Evolutionary conservation across 257 asterid genomes (phyloP).

Genomic region (Nicotiana otophora): DNA sequence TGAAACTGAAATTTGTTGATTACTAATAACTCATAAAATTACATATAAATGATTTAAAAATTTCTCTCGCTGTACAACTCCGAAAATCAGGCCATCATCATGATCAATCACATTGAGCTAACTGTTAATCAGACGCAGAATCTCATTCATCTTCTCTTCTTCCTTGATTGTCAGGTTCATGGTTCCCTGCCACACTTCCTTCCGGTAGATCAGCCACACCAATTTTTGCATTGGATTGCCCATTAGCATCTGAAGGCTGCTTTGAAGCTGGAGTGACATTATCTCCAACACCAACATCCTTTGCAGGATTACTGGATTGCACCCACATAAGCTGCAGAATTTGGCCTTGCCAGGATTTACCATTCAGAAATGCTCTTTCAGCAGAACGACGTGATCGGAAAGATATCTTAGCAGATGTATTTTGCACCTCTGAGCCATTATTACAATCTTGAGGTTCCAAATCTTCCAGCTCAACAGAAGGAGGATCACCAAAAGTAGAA

Average conservation of each 20-base stretch:
- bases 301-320: slow-evolving; percentile 20
- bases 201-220: neutral
- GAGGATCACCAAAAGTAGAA: slow-evolving; percentile 63
- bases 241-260: slow-evolving; percentile 16
- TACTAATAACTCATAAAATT: slow-evolving; percentile 33
- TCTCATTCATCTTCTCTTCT: slow-evolving; percentile 27
- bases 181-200: slow-evolving; percentile 28
- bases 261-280: slow-evolving; percentile 14
- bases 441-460: slow-evolving; percentile 35
- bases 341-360: slow-evolving; percentile 83
- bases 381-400: slow-evolving; percentile 70
- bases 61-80: slow-evolving; percentile 69
- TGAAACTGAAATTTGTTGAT: slow-evolving; percentile 38
- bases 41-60: slow-evolving; percentile 25
- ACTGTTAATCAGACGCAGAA: slow-evolving; percentile 29
- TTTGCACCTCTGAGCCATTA: slow-evolving; percentile 26
- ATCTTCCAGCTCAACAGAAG: slow-evolving; percentile 66
- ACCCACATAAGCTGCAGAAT: slow-evolving; percentile 66
- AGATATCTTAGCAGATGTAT: slow-evolving; percentile 56
- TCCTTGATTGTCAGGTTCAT: slow-evolving; percentile 27
- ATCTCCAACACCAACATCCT: slow-evolving; percentile 21
- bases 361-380: slow-evolving; percentile 78
- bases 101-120: slow-evolving; percentile 27
- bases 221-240: slow-evolving; percentile 19
- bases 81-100: slow-evolving; percentile 25